phyloP scores from a whole-genome alignment of 208 protist species.

The Phytomonas francai region DNA sequence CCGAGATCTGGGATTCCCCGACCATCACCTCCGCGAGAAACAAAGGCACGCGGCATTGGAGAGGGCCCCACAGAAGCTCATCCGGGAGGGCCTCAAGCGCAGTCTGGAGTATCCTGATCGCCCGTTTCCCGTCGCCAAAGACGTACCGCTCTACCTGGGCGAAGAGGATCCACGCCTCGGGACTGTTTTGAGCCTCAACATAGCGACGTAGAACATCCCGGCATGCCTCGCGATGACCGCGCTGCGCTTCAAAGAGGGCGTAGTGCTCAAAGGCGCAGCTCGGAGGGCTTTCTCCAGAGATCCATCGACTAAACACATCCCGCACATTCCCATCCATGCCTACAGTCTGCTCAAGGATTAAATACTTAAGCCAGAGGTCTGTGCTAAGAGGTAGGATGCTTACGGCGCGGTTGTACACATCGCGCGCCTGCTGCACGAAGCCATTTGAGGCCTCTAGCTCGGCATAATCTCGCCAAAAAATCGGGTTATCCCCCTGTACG shows the following conservation, averaged over 20 bases:
- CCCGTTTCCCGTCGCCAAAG: constrained; percentile 37
- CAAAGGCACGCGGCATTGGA: constrained; percentile 64
- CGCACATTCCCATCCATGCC: constrained; percentile 84
- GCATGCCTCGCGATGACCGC: constrained; percentile 27
- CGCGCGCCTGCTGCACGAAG: constrained; percentile 96
- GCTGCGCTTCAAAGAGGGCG: constrained; percentile 87
- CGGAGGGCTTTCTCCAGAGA: constrained; percentile 49
- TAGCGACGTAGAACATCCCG: constrained; percentile 58
- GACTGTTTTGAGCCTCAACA: constrained; percentile 50
- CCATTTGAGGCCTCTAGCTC: constrained; percentile 97
- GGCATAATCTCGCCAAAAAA: constrained; percentile 96
- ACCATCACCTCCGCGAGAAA: constrained; percentile 47
- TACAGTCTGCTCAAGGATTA: constrained; percentile 95
- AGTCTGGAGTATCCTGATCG: constrained; percentile 51
- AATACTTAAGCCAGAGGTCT: constrained; percentile 96
- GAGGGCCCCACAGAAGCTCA: constrained; percentile 21
- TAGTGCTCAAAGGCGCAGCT: constrained; percentile 89
- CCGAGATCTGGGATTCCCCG: constrained; percentile 15
- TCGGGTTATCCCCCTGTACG: constrained; percentile 85
- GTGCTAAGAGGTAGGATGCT: constrained; percentile 90
- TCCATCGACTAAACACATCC: constrained; percentile 95
- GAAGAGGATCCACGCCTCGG: constrained; percentile 86
- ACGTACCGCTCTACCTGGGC: constrained; percentile 79
- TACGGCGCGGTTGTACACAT: constrained; percentile 96
- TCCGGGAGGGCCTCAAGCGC: constrained; percentile 69